Evolutionary conservation across 2,329 filamentous ascomycete species (phyloP).

Genomic region (Hypoxylon sp.): DNA sequence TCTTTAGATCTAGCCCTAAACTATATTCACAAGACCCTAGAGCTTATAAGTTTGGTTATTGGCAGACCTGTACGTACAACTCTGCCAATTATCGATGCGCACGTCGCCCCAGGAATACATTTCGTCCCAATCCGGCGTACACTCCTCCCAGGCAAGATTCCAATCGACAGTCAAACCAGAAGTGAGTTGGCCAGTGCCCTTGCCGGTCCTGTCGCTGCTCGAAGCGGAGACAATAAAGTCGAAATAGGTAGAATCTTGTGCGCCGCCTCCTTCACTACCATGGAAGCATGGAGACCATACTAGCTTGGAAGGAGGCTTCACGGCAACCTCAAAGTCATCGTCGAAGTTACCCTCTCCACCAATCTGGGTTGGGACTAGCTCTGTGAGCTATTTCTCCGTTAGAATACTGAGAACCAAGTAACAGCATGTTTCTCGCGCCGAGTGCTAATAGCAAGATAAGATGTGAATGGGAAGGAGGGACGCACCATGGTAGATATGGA

Average conservation of each 20-base stretch:
- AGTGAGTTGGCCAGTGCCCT: conserved; percentile 12
- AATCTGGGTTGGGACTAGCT: conserved; percentile 9
- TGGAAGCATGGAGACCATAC: conserved; percentile 32
- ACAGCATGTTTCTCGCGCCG: background rate
- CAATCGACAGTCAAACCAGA: conserved; percentile 31
- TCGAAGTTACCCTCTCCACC: conserved; percentile 22
- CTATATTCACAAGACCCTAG: background rate
- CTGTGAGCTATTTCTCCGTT: conserved; percentile 11
- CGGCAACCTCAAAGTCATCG: conserved; percentile 27
- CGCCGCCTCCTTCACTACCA: background rate
- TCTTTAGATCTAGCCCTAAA: background rate
- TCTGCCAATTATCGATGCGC: conserved; percentile 30
- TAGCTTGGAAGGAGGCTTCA: background rate
- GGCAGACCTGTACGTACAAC: conserved; percentile 13
- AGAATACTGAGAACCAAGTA: background rate
- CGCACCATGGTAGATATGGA: conserved; percentile 27
- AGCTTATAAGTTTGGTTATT: conserved; percentile 9
- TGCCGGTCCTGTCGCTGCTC: conserved; percentile 20
- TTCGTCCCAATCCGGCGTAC: conserved; percentile 16
- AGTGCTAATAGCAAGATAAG: too few relatives aligned
- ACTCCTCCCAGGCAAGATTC: conserved; percentile 28
- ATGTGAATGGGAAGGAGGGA: background rate
- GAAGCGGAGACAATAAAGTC: conserved; percentile 22
- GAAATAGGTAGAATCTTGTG: conserved; percentile 17
- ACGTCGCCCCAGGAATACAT: conserved; percentile 26